Percentiles rank a stretch among this genome's conserved stretches.
Conservation (phyloP, 176 grass and related monocot species). For the Sorghum bicolor region Sorghum_bicolor_NCBIv3 NC_012871.2:1920501-1921000, state of each 20-base stretch:
- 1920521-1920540: constrained; percentile 21
- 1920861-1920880: not conserved
- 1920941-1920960: constrained; percentile 76
- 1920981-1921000: constrained; percentile 43
- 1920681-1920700: not conserved
- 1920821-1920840: not conserved
- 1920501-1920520: not conserved
- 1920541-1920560: constrained; percentile 20
- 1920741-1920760: not conserved
- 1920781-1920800: not conserved
- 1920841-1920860: not conserved
- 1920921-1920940: constrained; percentile 70
- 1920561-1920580: constrained; percentile 88
- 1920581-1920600: constrained; percentile 92
- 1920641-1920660: not conserved
- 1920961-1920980: constrained; percentile 59
- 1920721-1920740: constrained; percentile 1
- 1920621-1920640: constrained; percentile 62
- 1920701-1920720: not conserved
- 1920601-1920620: constrained; percentile 89
- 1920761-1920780: not conserved
- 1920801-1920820: not conserved
- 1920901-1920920: not conserved
- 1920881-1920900: not conserved
- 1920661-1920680: not conserved